A percentile compares a stretch with the other conserved stretches of the same genome.
These are phyloP conservation scores for Raddia distichophylla DNA, from an alignment of 176 grass and related monocot genomes.

Conservation along the genomic window DNA sequence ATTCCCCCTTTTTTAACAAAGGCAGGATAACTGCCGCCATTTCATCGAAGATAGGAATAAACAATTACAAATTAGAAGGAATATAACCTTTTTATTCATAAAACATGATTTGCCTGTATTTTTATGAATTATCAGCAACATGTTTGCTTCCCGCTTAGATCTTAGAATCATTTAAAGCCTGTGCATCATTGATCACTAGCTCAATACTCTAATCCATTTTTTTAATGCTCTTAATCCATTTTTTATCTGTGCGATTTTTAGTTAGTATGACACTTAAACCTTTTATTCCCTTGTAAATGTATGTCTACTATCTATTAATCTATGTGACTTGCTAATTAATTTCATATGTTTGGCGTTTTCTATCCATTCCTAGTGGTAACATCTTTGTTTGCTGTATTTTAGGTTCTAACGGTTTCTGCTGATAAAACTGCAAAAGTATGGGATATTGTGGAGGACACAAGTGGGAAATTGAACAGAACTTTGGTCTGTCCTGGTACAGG, in stretches of 20 bases:
- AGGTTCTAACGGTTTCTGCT: slow-evolving; percentile 97
- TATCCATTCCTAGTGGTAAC: slow-evolving; percentile 28
- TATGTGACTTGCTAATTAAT: slow-evolving; percentile 16
- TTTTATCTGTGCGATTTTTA: background rate
- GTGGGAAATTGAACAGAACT: slow-evolving; percentile 78
- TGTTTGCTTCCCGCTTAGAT: background rate
- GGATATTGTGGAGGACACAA: slow-evolving; percentile 83
- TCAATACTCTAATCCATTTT: slow-evolving; percentile 16
- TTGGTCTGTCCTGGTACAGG: slow-evolving; percentile 71
- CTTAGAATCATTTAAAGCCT: slow-evolving; percentile 22
- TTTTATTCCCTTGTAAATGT: slow-evolving; percentile 15
- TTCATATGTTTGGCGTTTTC: slow-evolving; percentile 24
- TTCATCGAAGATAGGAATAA: too few relatives aligned
- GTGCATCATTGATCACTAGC: background rate
- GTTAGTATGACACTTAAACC: background rate
- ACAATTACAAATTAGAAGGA: background rate
- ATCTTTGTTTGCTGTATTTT: slow-evolving; percentile 31
- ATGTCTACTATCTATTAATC: slow-evolving; percentile 4
- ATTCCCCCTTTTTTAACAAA: too few relatives aligned
- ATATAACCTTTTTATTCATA: slow-evolving; percentile 13
- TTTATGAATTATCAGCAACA: background rate
- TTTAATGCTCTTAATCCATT: background rate
- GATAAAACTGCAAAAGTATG: slow-evolving; percentile 99
- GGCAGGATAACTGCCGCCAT: too few relatives aligned
- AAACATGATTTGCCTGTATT: slow-evolving; percentile 18